Evolutionary conservation across 208 protist species (phyloP), one percentile per base, ranked within the genome.

Genomic region (Strigomonas oncopelti): DNA sequence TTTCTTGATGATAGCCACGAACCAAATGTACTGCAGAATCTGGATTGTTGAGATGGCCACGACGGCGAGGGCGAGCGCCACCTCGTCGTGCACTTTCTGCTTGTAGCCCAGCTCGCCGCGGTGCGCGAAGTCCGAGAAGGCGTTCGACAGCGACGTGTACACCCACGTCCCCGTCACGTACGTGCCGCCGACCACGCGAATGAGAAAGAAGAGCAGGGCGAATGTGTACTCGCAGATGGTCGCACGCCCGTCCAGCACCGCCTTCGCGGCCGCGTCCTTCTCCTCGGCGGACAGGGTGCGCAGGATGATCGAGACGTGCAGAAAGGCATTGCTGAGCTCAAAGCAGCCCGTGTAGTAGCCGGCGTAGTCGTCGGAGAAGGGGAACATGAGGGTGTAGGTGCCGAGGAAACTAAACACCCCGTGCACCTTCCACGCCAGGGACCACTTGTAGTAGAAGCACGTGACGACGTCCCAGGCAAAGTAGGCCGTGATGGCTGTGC

Each of bases 271-370:
- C 22, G 56, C 56, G 9, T 61, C 24, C 16, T 46, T 58, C 55
- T 64, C 66, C 45, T 66, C 62, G 46, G 27, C 24, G 2, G 67
- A 63, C 28, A 91, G 51, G 5, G 63, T 74, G 42, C 83, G 77
- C 31, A 87, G 63, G 34, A 90, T 83, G 24, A 65, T 68, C 0
- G 89, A 81, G 18, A 78, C 22, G 65, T 95, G 89, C 53, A 92
- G 53, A 27, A 88, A 88, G 22, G 74, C 76, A 61, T 95, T 95
- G 66, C 74, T 87, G 25, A 88, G 55, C 61, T 95, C 89, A 67
- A 92, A 95, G 74, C 84, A 91, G 52, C 89, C 89, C 4, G 77
- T 92, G 77, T 88, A 95, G 80, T 91, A 95, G 31, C 77, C 81
- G 1, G 71, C 79, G 65, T 88, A 88, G 56, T 83, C 58, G 54